Percentiles rank a stretch among this genome's conserved stretches.
Evolutionary conservation across 371 early-diverging fungal species (phyloP).

Genomic region (Hamiltosporidium tvaerminnensis): DNA sequence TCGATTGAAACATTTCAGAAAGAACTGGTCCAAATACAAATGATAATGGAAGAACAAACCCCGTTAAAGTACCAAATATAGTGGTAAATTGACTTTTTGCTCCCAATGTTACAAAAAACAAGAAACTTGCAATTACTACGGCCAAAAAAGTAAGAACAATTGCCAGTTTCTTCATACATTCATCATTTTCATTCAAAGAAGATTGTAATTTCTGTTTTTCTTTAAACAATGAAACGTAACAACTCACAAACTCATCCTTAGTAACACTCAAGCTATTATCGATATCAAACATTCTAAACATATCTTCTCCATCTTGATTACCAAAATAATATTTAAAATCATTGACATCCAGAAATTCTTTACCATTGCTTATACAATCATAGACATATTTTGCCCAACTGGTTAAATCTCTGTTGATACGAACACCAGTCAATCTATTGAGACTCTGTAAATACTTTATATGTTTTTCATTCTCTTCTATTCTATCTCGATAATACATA

Average conservation of each 20-base stretch:
- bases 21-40: constrained; percentile 30
- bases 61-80: not conserved
- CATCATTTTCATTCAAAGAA: constrained; percentile 1
- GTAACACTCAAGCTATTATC: not conserved
- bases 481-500: constrained; percentile 20
- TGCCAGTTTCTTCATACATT: not conserved
- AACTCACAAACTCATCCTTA: constrained; percentile 9
- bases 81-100: not conserved
- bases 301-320: constrained; percentile 1
- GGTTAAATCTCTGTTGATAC: constrained; percentile 3
- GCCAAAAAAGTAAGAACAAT: not conserved
- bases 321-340: constrained; percentile 15
- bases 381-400: constrained; percentile 18
- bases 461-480: constrained; percentile 21
- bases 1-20: constrained; percentile 22
- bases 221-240: constrained; percentile 5
- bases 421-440: constrained; percentile 12
- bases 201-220: constrained; percentile 3
- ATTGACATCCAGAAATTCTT: constrained; percentile 1
- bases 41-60: constrained; percentile 15
- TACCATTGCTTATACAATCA: constrained; percentile 1
- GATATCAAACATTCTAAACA: constrained; percentile 12
- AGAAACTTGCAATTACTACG: not conserved
- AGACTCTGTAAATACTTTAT: constrained; percentile 14
- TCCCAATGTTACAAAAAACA: constrained; percentile 1